Evolutionary conservation across 352 stramenopile species (phyloP).

Genomic region (Pythium phragmitis): DNA sequence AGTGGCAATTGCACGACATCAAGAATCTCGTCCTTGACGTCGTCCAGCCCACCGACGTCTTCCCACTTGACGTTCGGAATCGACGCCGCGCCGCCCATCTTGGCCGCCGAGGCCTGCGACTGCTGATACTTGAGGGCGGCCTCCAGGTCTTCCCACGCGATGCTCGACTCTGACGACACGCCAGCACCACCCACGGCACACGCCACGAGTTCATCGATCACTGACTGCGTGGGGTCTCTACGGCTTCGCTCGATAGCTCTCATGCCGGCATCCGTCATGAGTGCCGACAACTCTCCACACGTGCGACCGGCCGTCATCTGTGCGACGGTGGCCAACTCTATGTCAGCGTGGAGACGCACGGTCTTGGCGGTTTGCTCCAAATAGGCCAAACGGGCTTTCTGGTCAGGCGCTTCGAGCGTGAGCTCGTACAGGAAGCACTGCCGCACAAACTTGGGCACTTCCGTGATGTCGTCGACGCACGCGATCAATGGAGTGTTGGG

Average conservation of each 20-base stretch:
- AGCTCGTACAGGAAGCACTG: slow-evolving; percentile 83
- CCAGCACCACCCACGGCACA: background rate
- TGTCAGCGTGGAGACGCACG: slow-evolving; percentile 39
- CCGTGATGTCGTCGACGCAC: slow-evolving; percentile 71
- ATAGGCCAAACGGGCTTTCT: slow-evolving; percentile 50
- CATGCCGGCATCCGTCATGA: slow-evolving; percentile 61
- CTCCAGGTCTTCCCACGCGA: slow-evolving; percentile 50
- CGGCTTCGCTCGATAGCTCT: slow-evolving; percentile 48
- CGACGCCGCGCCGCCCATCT: slow-evolving; percentile 53
- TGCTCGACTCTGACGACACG: slow-evolving; percentile 19
- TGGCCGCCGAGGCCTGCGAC: slow-evolving; percentile 60
- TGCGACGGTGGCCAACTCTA: slow-evolving; percentile 57
- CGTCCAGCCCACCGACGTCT: slow-evolving; percentile 98
- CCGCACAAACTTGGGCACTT: slow-evolving; percentile 80
- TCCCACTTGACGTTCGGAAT: slow-evolving; percentile 97
- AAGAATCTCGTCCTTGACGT: slow-evolving; percentile 97
- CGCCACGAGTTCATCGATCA: slow-evolving; percentile 13
- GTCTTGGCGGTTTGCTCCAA: slow-evolving; percentile 44
- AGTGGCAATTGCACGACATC: slow-evolving; percentile 85
- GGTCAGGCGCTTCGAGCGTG: slow-evolving; percentile 59
- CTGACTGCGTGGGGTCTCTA: slow-evolving; percentile 19
- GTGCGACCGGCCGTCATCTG: slow-evolving; percentile 73
- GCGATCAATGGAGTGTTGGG: slow-evolving; percentile 71
- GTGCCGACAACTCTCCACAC: slow-evolving; percentile 65
- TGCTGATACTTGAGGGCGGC: slow-evolving; percentile 63